Base-by-base conservation (phyloP, 306 rosid species). In the Sophora flavescens region DNA sequence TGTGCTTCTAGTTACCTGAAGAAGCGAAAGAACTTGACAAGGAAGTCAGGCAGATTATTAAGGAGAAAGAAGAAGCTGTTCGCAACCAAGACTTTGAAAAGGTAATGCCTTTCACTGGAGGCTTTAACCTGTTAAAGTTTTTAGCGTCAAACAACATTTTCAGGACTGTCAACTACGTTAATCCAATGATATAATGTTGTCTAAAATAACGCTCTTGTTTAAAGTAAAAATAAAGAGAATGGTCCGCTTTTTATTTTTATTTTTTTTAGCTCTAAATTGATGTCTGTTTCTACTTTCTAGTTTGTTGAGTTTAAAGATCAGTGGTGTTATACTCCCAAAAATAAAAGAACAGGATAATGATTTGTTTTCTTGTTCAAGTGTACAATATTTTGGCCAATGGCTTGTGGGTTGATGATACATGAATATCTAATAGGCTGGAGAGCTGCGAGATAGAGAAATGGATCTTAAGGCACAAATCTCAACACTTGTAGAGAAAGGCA, bases 71-170 rank as follows among this genome's bases (percentile, higher is more conserved):
- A 68, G 97, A 90, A 82, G 92, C 91, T 57, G 98, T 89, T 62
- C 92, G 98, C 68, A 81, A 96, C 92, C 98, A 94, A 87, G 98
- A 94, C 88, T 94, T 94, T 74, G 97, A 94, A 76, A 94, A 94
- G 94, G 98, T 91, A 88, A 48, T 33, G 36, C 68, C 65, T 70
- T 52, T 48, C 41, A 8, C 61, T 56, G 8, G 11, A 54, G 36
- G 50, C 41, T 64, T 14, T 11, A 42, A 58, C 64, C 8, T 26
- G 72, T 56, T 56, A 16, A 51, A 52, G 32, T 70, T 62, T 62
- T 60, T 68, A 45, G 13, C 18, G 4, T 36, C 39, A 41, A 57
- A 57, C 70, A 50, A 48, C 63, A 52, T 72, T 73, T 71, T 45
- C 41, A 14, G 54, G 72, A 68, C 65, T 51, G 59, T 57, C 70